A percentile compares a stretch with the other conserved stretches of the same genome.
Conservation (phyloP, 2,329 filamentous ascomycete species). For the Podosphaera fusca region DNA sequence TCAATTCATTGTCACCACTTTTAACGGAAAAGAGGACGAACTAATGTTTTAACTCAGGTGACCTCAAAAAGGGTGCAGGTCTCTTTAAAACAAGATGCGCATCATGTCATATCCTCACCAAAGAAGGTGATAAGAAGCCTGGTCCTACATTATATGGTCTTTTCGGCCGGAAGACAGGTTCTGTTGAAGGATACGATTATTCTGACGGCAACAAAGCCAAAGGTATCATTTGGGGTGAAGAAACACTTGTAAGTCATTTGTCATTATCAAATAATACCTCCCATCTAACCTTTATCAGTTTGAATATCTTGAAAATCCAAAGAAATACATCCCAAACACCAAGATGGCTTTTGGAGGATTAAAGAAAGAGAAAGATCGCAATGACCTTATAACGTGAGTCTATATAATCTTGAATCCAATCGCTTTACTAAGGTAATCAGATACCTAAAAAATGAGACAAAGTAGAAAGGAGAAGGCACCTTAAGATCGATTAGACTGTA, state of each 20-base stretch:
- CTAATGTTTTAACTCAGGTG: slow-evolving; percentile 35
- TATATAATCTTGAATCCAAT: neutral
- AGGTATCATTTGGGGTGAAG: slow-evolving; percentile 70
- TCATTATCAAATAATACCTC: neutral
- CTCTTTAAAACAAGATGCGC: slow-evolving; percentile 98
- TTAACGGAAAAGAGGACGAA: slow-evolving; percentile 1
- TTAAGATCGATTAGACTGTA: slow-evolving; percentile 24
- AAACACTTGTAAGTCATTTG: slow-evolving; percentile 44
- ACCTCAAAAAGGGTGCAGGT: slow-evolving; percentile 87
- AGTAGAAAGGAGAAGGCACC: slow-evolving; percentile 16
- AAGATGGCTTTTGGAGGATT: slow-evolving; percentile 99
- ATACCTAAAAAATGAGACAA: slow-evolving; percentile 44
- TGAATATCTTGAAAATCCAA: slow-evolving; percentile 98
- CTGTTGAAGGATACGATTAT: slow-evolving; percentile 84
- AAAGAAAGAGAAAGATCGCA: slow-evolving; percentile 99
- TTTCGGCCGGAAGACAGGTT: slow-evolving; percentile 86
- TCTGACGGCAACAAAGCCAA: slow-evolving; percentile 99
- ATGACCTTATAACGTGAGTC: slow-evolving; percentile 91
- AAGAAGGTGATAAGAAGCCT: slow-evolving; percentile 86
- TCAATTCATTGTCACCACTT: neutral
- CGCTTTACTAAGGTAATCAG: slow-evolving; percentile 15
- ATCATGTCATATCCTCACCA: slow-evolving; percentile 93
- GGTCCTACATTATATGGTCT: slow-evolving; percentile 92
- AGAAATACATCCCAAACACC: slow-evolving; percentile 99
- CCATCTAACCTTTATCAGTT: slow-evolving; percentile 31